Base-by-base conservation (phyloP, 805 yeast genomes). In the Candida mattraensis region DNA sequence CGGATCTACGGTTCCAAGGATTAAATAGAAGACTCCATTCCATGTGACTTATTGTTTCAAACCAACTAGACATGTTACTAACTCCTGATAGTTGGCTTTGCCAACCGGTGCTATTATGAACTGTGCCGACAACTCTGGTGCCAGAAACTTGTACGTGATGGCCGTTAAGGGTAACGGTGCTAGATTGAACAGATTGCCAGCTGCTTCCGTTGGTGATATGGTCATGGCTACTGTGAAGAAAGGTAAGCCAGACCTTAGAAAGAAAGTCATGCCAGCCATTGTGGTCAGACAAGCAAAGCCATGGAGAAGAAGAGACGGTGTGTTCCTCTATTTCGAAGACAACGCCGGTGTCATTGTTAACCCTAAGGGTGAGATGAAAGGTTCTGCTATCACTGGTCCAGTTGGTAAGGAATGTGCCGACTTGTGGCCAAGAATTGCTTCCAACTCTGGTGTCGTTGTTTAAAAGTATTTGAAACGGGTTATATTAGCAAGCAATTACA, bases 321-420 rank as follows among this genome's bases (percentile, higher is more conserved):
- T 88, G 63, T 93, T 72, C 89, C 87, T 93, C 73, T 93, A 93
- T 87, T 93, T 93, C 64, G 99, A 93, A 83, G 99, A 93, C 78
- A 93, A 93, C 69, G 99, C 99, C 56, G 99, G 99, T 83, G 99
- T 94, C 73, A 93, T 93, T 69, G 99, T 93, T 72, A 93, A 93
- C 80, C 99, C 99, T 70, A 93, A 93, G 93, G 99, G 99, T 81
- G 99, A 93, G 78, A 93, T 94, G 99, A 93, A 93, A 83, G 99
- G 99, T 77, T 94, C 99, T 60, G 99, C 99, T 67, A 93, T 93
- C 72, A 94, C 99, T 67, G 99, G 99, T 74, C 99, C 99, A 67
- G 99, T 93, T 69, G 98, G 97, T 73, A 93, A 93, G 80, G 99
- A 93, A 81, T 94, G 99, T 82, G 99, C 99, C 71, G 99, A 93